phyloP scores from a whole-genome alignment of 495 filamentous ascomycete genomes.

The Glutinoglossum americanum region DNA sequence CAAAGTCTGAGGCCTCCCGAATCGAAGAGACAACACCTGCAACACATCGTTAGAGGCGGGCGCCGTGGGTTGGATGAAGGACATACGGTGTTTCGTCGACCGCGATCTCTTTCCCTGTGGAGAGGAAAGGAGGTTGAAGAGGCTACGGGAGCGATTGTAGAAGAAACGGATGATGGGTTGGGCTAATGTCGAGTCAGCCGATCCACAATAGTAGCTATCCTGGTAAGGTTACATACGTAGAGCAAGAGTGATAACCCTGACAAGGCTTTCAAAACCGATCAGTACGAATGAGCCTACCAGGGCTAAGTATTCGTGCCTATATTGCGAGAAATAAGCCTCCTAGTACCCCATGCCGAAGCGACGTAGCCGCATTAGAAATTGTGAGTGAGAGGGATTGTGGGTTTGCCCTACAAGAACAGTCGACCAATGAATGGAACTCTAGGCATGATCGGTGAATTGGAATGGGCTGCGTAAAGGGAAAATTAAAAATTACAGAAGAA shows the following conservation, averaged over 20 bases:
- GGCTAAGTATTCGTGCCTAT: slow-evolving; percentile 64
- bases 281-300: slow-evolving; percentile 65
- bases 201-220: not conserved
- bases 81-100: slow-evolving; percentile 30
- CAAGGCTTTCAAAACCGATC: slow-evolving; percentile 55
- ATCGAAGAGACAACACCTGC: slow-evolving; percentile 29
- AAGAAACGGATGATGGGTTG: slow-evolving; percentile 57
- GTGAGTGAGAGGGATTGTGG: not conserved
- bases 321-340: not conserved
- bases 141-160: slow-evolving; percentile 56
- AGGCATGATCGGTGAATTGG: slow-evolving; percentile 26
- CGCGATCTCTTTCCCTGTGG: slow-evolving; percentile 42
- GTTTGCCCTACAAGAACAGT: slow-evolving; percentile 39
- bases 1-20: slow-evolving; percentile 64
- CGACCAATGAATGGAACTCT: slow-evolving; percentile 68
- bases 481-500: not conserved
- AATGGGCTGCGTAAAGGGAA: not conserved
- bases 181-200: slow-evolving; percentile 24
- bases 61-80: not conserved
- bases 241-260: slow-evolving; percentile 74
- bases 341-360: not conserved
- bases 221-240: slow-evolving; percentile 38
- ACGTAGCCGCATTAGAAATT: not conserved
- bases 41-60: slow-evolving; percentile 8
- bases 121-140: slow-evolving; percentile 63